phyloP scores from a whole-genome alignment of 2,329 filamentous ascomycete genomes.

The Monilinia polystroma region DNA sequence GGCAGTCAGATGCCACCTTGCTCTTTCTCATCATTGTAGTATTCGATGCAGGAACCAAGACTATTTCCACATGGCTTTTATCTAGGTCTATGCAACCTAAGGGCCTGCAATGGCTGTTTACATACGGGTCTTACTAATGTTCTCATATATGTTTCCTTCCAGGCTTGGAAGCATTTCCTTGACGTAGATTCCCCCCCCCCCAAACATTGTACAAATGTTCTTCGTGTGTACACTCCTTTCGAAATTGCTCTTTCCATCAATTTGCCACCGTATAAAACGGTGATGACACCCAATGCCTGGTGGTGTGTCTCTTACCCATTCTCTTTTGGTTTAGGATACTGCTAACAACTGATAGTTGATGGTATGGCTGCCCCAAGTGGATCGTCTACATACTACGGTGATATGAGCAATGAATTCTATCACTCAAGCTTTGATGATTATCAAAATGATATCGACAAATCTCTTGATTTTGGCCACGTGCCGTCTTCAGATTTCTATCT shows the following conservation, averaged over 20 bases:
- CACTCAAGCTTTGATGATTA: neutral
- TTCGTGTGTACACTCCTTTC: neutral
- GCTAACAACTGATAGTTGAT: neutral
- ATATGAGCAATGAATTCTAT: slow-evolving; percentile 16
- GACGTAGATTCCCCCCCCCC: too few species aligned
- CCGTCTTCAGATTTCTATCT: slow-evolving; percentile 14
- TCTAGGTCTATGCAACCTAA: slow-evolving; percentile 4
- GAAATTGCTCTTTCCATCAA: neutral
- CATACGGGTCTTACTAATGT: neutral
- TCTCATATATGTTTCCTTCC: slow-evolving; percentile 8
- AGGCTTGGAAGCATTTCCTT: neutral
- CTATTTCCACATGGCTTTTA: slow-evolving; percentile 15
- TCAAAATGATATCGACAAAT: slow-evolving; percentile 6
- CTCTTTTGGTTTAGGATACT: neutral
- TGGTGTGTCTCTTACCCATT: neutral
- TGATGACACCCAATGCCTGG: neutral
- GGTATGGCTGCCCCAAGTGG: slow-evolving; percentile 2
- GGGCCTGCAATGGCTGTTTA: slow-evolving; percentile 1
- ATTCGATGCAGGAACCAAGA: slow-evolving; percentile 16
- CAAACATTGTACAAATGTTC: neutral
- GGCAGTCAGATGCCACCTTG: slow-evolving; percentile 14
- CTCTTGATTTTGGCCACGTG: neutral
- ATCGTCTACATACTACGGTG: slow-evolving; percentile 3
- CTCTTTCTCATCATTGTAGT: slow-evolving; percentile 12
- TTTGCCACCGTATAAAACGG: neutral